These are phyloP conservation scores for Botrytis cinerea DNA, from an alignment of 2,329 filamentous ascomycete genomes.

Conservation along the genomic window DNA sequence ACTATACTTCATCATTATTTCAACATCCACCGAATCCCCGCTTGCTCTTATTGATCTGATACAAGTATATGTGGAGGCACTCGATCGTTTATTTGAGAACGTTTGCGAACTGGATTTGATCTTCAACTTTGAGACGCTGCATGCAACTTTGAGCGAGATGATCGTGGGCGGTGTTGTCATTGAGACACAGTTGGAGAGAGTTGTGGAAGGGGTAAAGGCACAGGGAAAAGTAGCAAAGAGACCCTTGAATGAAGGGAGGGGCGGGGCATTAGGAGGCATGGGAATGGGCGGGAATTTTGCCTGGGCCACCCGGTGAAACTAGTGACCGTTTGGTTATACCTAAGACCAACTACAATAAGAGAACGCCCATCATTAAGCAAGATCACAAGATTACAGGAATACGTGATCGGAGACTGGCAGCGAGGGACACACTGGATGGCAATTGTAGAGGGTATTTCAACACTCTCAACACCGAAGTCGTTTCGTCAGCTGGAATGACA, in stretches of 20 bases:
- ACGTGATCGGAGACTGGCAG: neutral
- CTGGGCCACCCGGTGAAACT: constrained; percentile 40
- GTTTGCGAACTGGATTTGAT: constrained; percentile 97
- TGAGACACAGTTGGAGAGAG: constrained; percentile 85
- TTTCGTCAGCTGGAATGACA: neutral
- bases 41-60: constrained; percentile 95
- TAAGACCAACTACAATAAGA: neutral
- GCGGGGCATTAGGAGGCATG: constrained; percentile 47
- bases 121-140: constrained; percentile 97
- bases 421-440: neutral
- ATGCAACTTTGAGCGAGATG: constrained; percentile 90
- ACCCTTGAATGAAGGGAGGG: constrained; percentile 70
- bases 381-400: neutral
- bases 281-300: constrained; percentile 41
- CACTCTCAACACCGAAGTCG: neutral
- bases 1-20: constrained; percentile 97
- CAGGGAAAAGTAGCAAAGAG: constrained; percentile 78
- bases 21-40: constrained; percentile 92
- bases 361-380: neutral
- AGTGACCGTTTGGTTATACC: neutral
- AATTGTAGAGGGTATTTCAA: neutral
- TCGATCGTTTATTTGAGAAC: constrained; percentile 95
- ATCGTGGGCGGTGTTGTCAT: constrained; percentile 93
- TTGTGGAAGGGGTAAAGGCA: constrained; percentile 78
- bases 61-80: constrained; percentile 94